phyloP scores from a whole-genome alignment of 179 eudicot genomes.

The Drosera spatulata region DNA sequence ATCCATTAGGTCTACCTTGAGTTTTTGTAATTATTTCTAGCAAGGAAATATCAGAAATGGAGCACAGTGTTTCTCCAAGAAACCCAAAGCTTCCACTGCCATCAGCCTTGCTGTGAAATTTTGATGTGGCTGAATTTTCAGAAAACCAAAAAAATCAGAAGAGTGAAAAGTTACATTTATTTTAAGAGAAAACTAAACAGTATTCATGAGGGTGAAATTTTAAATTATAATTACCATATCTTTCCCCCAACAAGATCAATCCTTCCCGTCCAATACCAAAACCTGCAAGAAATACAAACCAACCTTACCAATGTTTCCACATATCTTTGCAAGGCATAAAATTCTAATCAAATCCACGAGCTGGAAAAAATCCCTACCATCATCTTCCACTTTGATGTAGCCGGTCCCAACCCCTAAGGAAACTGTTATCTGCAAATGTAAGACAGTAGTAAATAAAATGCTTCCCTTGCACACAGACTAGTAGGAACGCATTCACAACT shows the following conservation, averaged over 20 bases:
- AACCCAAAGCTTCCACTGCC: slow-evolving; percentile 50
- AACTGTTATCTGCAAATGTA: slow-evolving; percentile 54
- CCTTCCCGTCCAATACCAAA: slow-evolving; percentile 85
- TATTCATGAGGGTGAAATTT: too few relatives aligned
- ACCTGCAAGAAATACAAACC: slow-evolving; percentile 42
- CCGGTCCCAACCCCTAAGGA: slow-evolving; percentile 56
- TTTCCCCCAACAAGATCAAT: slow-evolving; percentile 70
- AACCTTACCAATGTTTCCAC: neutral
- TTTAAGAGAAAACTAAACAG: too few relatives aligned
- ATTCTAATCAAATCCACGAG: neutral
- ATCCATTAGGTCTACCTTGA: slow-evolving; percentile 88
- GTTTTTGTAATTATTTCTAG: slow-evolving; percentile 76
- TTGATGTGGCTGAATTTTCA: slow-evolving; percentile 75
- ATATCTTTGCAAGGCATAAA: neutral
- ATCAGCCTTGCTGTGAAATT: slow-evolving; percentile 25
- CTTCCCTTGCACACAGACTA: neutral
- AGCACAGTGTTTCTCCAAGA: slow-evolving; percentile 88
- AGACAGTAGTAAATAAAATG: neutral
- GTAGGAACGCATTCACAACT: too few relatives aligned
- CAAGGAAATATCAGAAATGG: slow-evolving; percentile 81
- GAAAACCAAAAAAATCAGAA: neutral
- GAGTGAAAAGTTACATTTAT: too few relatives aligned
- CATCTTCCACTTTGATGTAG: slow-evolving; percentile 77
- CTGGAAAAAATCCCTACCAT: slow-evolving; percentile 42
- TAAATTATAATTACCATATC: slow-evolving; percentile 46